phyloP scores from a whole-genome alignment of 371 early-diverging fungal species.

The Racocetra persica region DNA sequence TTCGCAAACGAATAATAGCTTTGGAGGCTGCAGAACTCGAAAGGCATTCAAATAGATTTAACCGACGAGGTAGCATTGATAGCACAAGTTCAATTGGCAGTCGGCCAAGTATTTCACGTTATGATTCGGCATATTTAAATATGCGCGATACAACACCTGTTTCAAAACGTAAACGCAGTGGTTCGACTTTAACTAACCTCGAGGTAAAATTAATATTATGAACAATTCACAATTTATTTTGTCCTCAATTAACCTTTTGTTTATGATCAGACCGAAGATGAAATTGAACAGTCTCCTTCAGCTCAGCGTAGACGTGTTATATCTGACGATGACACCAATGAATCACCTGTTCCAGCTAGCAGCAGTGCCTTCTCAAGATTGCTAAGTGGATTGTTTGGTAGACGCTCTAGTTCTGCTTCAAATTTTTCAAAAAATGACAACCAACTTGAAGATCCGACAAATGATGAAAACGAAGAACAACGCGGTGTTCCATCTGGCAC shows the following conservation, averaged over 20 bases:
- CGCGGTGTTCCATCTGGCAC: too few relatives aligned
- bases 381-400: background rate
- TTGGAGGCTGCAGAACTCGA: background rate
- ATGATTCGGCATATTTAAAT: conserved; percentile 7
- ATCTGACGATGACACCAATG: too few relatives aligned
- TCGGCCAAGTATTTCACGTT: background rate
- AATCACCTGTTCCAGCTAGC: background rate
- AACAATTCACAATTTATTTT: background rate
- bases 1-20: background rate
- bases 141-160: background rate
- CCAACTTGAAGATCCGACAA: too few relatives aligned
- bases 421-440: too few relatives aligned
- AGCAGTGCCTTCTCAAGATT: background rate
- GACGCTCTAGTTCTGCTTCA: background rate
- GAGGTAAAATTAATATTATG: background rate
- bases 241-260: background rate
- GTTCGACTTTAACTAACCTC: background rate
- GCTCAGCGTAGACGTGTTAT: background rate
- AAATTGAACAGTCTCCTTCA: background rate
- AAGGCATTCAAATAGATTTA: background rate
- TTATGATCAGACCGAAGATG: background rate
- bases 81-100: background rate
- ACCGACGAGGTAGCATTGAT: background rate
- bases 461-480: too few relatives aligned
- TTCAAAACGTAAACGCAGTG: conserved; percentile 8